A percentile compares a stretch with the other conserved stretches of the same genome.
phyloP scores from a whole-genome alignment of 257 asterid genomes.

The Henckelia pumila region DNA sequence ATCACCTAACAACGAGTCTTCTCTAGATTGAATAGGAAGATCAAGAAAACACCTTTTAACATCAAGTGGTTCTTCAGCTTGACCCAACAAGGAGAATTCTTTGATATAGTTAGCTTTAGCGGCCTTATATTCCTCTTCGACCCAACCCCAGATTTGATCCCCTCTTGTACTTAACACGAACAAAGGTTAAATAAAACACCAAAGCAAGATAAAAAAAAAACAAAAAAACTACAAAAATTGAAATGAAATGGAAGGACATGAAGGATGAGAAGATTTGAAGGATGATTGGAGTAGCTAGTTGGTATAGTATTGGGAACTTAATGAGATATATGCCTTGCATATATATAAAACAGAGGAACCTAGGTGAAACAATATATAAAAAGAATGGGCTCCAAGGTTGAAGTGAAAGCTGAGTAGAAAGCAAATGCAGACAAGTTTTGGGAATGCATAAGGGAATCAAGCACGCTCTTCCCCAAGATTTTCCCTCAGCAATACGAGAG shows the following conservation, averaged over 20 bases:
- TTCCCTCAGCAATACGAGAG: constrained; percentile 55
- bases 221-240: background rate
- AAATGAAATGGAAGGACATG: constrained; percentile 63
- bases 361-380: no score
- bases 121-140: constrained; percentile 74
- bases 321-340: no score
- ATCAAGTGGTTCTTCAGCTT: constrained; percentile 89
- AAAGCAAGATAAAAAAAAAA: constrained; percentile 6
- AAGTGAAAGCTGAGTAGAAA: constrained; percentile 61
- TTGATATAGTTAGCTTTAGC: constrained; percentile 79
- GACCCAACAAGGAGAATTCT: constrained; percentile 71
- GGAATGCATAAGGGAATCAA: constrained; percentile 56
- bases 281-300: no score
- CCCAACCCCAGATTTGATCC: constrained; percentile 64
- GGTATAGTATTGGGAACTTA: no score
- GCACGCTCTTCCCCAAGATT: constrained; percentile 66
- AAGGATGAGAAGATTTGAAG: constrained; percentile 87
- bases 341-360: no score
- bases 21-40: constrained; percentile 71
- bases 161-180: no score
- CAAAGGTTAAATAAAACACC: constrained; percentile 38
- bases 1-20: constrained; percentile 84
- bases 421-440: constrained; percentile 55
- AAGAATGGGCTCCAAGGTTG: constrained; percentile 68
- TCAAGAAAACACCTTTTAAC: constrained; percentile 70